Base-by-base conservation (phyloP, 768 basidiomycete species). In the Pisolithus microcarpus region DNA sequence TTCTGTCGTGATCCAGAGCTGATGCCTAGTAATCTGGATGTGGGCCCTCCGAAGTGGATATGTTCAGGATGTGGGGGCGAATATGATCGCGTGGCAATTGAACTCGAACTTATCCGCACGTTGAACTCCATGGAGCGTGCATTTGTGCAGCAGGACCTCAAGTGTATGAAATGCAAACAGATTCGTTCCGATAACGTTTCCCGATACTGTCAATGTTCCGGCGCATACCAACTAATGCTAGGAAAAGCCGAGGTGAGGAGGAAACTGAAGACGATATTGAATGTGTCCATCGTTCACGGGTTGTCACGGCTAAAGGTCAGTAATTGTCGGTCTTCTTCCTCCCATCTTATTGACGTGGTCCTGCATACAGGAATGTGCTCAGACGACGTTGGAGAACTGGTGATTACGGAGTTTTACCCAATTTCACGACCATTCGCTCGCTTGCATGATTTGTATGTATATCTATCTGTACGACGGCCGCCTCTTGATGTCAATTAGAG, bases 1-100 rank as follows among this genome's bases (percentile, higher is more conserved):
- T 88, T 99, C 61, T 97, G 95, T 64, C 81, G 95, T 15, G 95
- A 98, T 68, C 77, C 82, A 10, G 87, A 91, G 52, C 75, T 96
- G 38, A 73, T 91, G 39, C 84, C 89, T 9, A 72, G 72, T 56
- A 70, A 75, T 59, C 56, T 70, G 52, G 68, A 77, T 34, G 69
- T 75, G 7, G 70, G 75, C 16, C 72, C 76, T 6, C 61, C 69
- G 18, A 80, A 77, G 50, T 92, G 88, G 91, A 62, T 71, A 13
- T 90, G 92, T 61, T 70, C 73, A 46, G 71, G 71, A 48, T 96
- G 93, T 57, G 80, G 79, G 18, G 83, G 85, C 30, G 90, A 96
- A 65, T 95, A 92, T 66, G 94, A 99, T 63, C 80, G 86, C n/a
- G 69, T 75, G 7, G 77, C 81, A 37, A 93, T 99, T 63, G 95